Conservation (phyloP, 1,284 basidiomycete genomes). For the Chiua sp. region DNA sequence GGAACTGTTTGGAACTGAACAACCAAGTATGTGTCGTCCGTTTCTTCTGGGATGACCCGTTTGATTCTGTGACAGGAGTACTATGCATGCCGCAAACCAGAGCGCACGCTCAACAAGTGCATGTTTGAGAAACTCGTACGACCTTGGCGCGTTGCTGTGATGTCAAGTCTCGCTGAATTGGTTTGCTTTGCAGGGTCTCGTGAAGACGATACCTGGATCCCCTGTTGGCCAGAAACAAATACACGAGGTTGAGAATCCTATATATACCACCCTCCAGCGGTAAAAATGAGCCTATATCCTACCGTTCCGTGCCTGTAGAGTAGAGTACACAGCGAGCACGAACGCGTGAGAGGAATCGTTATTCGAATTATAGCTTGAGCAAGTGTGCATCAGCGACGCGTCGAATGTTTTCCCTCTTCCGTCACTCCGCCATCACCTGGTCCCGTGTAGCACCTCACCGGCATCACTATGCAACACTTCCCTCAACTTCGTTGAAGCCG, state of each 20-base stretch:
- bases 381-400: background rate
- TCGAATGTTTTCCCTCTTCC: slow-evolving; percentile 27
- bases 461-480: slow-evolving; percentile 12
- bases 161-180: background rate
- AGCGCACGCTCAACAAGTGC: slow-evolving; percentile 91
- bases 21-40: slow-evolving; percentile 76
- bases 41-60: background rate
- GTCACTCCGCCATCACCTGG: slow-evolving; percentile 7
- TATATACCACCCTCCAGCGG: slow-evolving; percentile 81
- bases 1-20: slow-evolving; percentile 93
- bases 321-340: slow-evolving; percentile 14
- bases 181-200: slow-evolving; percentile 71
- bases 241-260: slow-evolving; percentile 89
- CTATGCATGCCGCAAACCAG: slow-evolving; percentile 89
- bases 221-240: slow-evolving; percentile 87
- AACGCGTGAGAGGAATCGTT: background rate
- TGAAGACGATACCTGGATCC: slow-evolving; percentile 92
- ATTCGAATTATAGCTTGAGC: too few relatives aligned
- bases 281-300: slow-evolving; percentile 38
- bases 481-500: slow-evolving; percentile 34
- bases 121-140: slow-evolving; percentile 95
- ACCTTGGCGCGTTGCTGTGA: slow-evolving; percentile 15
- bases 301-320: slow-evolving; percentile 21
- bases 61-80: slow-evolving; percentile 62
- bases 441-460: background rate